These are phyloP conservation scores for Zygosaccharomyces pseudorouxii DNA, from an alignment of 805 yeast species.

Conservation along the genomic window DNA sequence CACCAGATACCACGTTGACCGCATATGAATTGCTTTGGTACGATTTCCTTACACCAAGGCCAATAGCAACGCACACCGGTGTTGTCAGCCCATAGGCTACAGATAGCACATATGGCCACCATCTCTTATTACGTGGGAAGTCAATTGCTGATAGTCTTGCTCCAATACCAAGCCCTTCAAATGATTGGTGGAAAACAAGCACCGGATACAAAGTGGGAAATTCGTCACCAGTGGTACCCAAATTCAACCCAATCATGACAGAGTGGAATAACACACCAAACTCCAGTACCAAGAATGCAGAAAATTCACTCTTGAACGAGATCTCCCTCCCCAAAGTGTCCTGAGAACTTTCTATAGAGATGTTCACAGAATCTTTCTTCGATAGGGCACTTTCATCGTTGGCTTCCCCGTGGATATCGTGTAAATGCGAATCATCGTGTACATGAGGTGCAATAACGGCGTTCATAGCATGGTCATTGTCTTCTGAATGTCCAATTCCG, in stretches of 20 bases:
- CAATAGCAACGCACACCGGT: constrained; percentile 69
- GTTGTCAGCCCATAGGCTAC: constrained; percentile 55
- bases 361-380: not conserved
- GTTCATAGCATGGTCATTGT: constrained; percentile 19
- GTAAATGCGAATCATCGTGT: not conserved
- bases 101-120: constrained; percentile 44
- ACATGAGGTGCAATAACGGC: constrained; percentile 12
- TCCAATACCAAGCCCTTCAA: constrained; percentile 78
- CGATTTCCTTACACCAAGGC: constrained; percentile 60
- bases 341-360: constrained; percentile 9
- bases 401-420: not conserved
- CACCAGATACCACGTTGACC: constrained; percentile 56
- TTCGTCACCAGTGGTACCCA: constrained; percentile 62
- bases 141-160: constrained; percentile 57
- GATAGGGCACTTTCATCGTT: not conserved
- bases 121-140: constrained; percentile 44
- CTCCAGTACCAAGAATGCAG: constrained; percentile 55
- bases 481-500: constrained; percentile 30
- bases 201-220: constrained; percentile 62
- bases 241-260: constrained; percentile 63
- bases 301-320: constrained; percentile 23
- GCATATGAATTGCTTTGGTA: constrained; percentile 52
- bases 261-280: constrained; percentile 75
- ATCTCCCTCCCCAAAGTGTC: constrained; percentile 6
- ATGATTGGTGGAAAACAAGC: constrained; percentile 67